phyloP scores from a whole-genome alignment of 2,329 filamentous ascomycete genomes.

The Dothistroma septosporum region DNA sequence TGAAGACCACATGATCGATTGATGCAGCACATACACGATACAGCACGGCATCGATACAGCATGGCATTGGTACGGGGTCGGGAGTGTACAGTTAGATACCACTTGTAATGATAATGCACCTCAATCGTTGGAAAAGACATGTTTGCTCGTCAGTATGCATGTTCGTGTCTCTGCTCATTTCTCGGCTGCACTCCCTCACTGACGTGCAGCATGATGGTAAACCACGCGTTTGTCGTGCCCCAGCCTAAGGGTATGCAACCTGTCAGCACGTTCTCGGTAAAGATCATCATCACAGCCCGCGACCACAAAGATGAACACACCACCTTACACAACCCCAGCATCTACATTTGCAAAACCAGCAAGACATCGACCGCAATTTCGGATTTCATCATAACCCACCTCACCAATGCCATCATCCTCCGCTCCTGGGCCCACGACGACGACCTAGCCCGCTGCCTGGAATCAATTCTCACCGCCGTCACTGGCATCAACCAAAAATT shows the following conservation, averaged over 20 bases:
- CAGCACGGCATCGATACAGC: slow-evolving; percentile 11
- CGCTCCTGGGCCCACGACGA: not conserved
- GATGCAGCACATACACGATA: slow-evolving; percentile 1
- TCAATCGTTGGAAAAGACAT: not conserved
- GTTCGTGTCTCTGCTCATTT: not conserved
- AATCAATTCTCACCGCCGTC: not conserved
- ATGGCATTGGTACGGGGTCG: too few relatives aligned
- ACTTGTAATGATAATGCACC: slow-evolving; percentile 8
- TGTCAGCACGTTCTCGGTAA: not conserved
- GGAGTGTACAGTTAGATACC: slow-evolving; percentile 15
- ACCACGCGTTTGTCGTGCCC: not conserved
- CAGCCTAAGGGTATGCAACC: not conserved
- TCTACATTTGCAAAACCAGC: not conserved
- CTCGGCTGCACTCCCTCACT: not conserved
- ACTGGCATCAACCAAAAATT: not conserved
- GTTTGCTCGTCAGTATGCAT: not conserved
- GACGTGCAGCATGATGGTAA: too few relatives aligned
- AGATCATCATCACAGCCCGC: not conserved
- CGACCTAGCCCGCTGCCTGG: not conserved
- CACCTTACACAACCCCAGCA: not conserved
- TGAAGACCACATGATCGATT: slow-evolving; percentile 40
- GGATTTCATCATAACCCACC: not conserved
- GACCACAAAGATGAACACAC: not conserved
- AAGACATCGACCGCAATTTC: not conserved
- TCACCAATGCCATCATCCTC: not conserved